Base-by-base conservation (phyloP, 2,329 filamentous ascomycete species). In the Rutstroemia sp. region DNA sequence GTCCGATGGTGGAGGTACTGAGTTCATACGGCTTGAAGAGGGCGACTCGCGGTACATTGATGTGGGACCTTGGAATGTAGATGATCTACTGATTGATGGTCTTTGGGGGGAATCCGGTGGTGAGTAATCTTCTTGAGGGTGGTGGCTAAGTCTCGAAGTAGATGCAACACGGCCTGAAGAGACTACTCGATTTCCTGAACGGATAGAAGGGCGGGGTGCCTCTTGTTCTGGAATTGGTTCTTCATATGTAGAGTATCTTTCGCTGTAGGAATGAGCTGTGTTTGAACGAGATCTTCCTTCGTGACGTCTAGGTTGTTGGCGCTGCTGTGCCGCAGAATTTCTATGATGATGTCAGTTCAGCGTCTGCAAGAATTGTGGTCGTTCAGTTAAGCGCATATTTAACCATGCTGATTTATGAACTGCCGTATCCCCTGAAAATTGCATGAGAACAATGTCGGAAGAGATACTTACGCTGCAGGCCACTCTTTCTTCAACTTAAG, bases 401-500 rank as follows among this genome's bases (percentile, higher is more conserved):
- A 16, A 38, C n/a, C 4, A 9, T 30, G 27, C 27, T 30, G 27
- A 8, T 30, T 30, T 40, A 16, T 40, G 38, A 16, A 17, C 14
- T 23, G 17, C 23, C 23, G 23, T 23, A 23, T 5, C 23, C 23
- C 23, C 19, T 45, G 19, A 17, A 2, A 5, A 23, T 19, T 45
- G 19, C n/a, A 10, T 21, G 19, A 5, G 46, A 27, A n/a, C 2
- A 36, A n/a, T 14, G 14, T 6, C 7, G 8, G 12, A 12, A 9
- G 14, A 8, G 19, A 9, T 48, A 67, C 77, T 69, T 72, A 84
- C 82, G 75, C 76, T 65, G 76, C 78, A 58, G 85, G 84, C 85
- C 86, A 88, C 60, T 88, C 83, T 64, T 79, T 78, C 74, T 82
- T 87, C 61, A 88, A 71, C 62, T 83, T 81, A 60, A 86, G 63